phyloP scores from a whole-genome alignment of 106 monocot species.

The Hemerocallis citrina region DNA sequence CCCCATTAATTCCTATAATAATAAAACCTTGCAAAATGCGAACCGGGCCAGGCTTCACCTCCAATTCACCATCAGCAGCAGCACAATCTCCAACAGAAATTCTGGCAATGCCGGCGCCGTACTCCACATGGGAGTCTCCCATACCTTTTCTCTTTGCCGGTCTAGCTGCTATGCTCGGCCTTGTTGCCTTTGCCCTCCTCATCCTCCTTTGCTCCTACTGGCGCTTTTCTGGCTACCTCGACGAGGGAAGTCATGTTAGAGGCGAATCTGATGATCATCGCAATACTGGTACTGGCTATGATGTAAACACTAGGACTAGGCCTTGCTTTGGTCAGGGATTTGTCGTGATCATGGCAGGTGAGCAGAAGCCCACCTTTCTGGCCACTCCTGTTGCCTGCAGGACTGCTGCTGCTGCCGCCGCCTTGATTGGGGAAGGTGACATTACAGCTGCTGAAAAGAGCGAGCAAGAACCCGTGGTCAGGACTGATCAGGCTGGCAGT shows the following conservation, averaged over 20 bases:
- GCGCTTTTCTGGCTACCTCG: slow-evolving; percentile 37
- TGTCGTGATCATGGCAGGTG: slow-evolving; percentile 47
- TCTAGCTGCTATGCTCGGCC: slow-evolving; percentile 40
- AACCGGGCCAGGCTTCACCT: neutral
- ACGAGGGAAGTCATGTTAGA: neutral
- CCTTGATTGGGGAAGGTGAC: neutral
- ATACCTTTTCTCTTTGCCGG: slow-evolving; percentile 49
- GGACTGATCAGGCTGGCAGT: no score
- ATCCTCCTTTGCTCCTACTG: slow-evolving; percentile 47
- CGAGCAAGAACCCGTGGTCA: no score
- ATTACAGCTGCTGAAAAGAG: neutral
- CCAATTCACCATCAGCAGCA: no score
- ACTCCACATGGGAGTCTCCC: slow-evolving; percentile 32
- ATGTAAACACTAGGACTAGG: neutral
- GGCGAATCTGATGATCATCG: no score
- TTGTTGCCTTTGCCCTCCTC: slow-evolving; percentile 38
- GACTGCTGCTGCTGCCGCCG: slow-evolving; percentile 1
- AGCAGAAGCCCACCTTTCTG: slow-evolving; percentile 28
- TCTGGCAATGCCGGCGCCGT: neutral
- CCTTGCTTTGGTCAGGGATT: slow-evolving; percentile 8
- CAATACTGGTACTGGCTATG: neutral
- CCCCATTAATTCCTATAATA: no score
- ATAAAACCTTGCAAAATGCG: no score
- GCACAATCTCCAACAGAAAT: no score
- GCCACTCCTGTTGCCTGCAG: slow-evolving; percentile 22